Evolutionary conservation across 164 flowering plant species (phyloP).

Genomic region (Aristolochia contorta): DNA sequence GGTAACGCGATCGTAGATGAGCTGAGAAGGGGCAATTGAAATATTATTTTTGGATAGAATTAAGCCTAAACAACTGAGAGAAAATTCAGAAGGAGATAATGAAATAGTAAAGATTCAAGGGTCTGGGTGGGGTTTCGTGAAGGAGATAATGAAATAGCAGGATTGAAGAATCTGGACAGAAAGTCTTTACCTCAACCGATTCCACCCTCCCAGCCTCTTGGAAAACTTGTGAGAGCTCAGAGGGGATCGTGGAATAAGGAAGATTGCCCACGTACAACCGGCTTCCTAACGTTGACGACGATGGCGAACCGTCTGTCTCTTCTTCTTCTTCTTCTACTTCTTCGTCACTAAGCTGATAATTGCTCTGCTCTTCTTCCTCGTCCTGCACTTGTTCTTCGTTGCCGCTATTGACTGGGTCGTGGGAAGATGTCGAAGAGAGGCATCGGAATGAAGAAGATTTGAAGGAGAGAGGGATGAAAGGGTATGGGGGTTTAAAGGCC

Average conservation of each 20-base stretch:
- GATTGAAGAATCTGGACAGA: no score
- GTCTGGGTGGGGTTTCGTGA: no score
- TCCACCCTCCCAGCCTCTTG: slow-evolving; percentile 60
- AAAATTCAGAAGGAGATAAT: background rate
- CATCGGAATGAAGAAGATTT: background rate
- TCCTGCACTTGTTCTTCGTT: background rate
- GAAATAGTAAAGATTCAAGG: no score
- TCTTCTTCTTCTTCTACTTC: background rate
- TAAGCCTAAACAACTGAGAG: background rate
- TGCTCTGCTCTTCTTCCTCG: background rate
- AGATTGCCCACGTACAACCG: slow-evolving; percentile 78
- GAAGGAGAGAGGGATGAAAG: background rate
- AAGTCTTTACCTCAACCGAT: slow-evolving; percentile 56
- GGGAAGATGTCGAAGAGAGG: background rate
- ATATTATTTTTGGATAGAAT: background rate
- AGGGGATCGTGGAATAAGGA: slow-evolving; percentile 57
- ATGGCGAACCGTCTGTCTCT: background rate
- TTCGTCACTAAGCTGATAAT: background rate
- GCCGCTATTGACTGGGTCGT: background rate
- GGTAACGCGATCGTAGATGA: slow-evolving; percentile 70
- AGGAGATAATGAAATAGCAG: no score
- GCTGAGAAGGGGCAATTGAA: slow-evolving; percentile 34
- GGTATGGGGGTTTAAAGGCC: background rate
- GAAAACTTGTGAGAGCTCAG: slow-evolving; percentile 50
- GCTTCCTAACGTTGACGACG: slow-evolving; percentile 4